A percentile compares a stretch with the other conserved stretches of the same genome.
phyloP scores from a whole-genome alignment of 306 rosid species.

The Vicia villosa region DNA sequence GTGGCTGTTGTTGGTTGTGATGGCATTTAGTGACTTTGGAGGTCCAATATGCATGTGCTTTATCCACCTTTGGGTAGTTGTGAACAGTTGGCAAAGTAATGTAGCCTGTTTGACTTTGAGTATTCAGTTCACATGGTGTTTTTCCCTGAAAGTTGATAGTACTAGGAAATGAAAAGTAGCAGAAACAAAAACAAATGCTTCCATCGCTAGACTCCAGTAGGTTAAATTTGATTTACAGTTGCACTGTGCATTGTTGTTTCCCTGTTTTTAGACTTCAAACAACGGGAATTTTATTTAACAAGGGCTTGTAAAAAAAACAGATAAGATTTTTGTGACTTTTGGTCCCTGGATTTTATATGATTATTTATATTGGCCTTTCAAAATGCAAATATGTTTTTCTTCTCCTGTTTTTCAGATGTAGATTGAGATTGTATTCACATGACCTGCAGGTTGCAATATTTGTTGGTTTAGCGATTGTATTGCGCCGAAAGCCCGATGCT shows the following conservation, averaged over 20 bases:
- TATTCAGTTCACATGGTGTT: background rate
- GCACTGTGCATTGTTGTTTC: constrained; percentile 25
- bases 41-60: constrained; percentile 15
- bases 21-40: background rate
- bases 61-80: constrained; percentile 18
- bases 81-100: background rate
- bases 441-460: constrained; percentile 82
- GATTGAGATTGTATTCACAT: constrained; percentile 35
- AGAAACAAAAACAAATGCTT: constrained; percentile 8
- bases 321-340: background rate
- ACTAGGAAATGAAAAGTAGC: constrained; percentile 1
- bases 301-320: background rate
- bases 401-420: constrained; percentile 15
- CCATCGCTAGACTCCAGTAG: background rate
- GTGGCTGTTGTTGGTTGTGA: background rate
- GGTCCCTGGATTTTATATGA: constrained; percentile 10
- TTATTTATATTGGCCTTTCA: constrained; percentile 21
- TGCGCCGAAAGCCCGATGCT: constrained; percentile 88
- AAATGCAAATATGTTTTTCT: constrained; percentile 13
- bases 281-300: background rate
- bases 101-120: constrained; percentile 1
- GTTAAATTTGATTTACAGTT: constrained; percentile 12
- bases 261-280: constrained; percentile 27
- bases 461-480: constrained; percentile 74
- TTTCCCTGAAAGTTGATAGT: constrained; percentile 13